Percentiles rank a stretch among this genome's conserved stretches.
Evolutionary conservation across 148 eudicot genomes (phyloP).

Genomic region (Polygonum maritimum): DNA sequence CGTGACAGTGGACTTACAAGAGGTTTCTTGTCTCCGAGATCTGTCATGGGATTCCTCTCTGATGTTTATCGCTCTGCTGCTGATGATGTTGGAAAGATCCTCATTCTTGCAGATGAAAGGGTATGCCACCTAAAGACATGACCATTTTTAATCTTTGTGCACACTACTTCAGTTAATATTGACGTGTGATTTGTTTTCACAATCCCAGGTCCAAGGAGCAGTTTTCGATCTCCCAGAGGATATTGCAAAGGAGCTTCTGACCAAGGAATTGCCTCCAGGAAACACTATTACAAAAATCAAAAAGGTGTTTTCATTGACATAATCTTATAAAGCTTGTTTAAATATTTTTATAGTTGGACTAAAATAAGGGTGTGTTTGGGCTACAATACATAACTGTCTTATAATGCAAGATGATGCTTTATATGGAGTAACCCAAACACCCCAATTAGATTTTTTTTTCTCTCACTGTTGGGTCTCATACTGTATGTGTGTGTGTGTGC

Average conservation of each 20-base stretch:
- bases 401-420: too few relatives aligned
- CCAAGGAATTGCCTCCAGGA: slow-evolving; percentile 72
- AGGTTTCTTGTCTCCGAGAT: slow-evolving; percentile 83
- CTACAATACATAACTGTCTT: too few relatives aligned
- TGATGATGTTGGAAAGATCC: slow-evolving; percentile 88
- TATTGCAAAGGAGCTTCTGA: slow-evolving; percentile 68
- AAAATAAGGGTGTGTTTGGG: not conserved
- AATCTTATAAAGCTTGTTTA: not conserved
- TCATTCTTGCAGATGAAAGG: slow-evolving; percentile 73
- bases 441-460: not conserved
- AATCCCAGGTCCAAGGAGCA: slow-evolving; percentile 76
- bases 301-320: slow-evolving; percentile 40
- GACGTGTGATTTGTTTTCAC: slow-evolving; percentile 8
- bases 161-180: not conserved
- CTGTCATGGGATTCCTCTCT: slow-evolving; percentile 81
- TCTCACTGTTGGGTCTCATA: not conserved
- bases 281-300: slow-evolving; percentile 66
- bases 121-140: slow-evolving; percentile 21
- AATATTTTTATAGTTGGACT: not conserved
- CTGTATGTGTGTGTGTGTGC: slow-evolving; percentile 16
- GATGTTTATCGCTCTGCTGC: slow-evolving; percentile 85
- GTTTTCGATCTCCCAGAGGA: slow-evolving; percentile 99
- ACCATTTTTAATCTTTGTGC: not conserved
- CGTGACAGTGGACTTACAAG: slow-evolving; percentile 51
- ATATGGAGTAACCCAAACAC: too few relatives aligned